Evolutionary conservation across 768 basidiomycete species (phyloP), one percentile per base, ranked within the genome.

Genomic region (Fibroporia radiculosa): DNA sequence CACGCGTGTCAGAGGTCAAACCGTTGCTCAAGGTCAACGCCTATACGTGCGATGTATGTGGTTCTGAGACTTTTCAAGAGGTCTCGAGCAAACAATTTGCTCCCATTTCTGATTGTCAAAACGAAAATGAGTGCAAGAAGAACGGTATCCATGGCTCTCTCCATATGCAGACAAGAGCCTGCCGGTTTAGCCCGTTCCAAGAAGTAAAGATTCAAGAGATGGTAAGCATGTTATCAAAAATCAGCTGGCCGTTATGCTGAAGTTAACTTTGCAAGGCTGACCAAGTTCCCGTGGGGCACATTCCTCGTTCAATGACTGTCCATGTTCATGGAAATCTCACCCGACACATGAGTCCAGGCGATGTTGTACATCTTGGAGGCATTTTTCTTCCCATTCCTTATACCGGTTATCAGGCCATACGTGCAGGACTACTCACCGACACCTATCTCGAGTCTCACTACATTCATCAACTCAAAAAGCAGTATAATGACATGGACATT

Each of bases 201-300:
- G 96, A 99, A 65, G 79, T 96, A 49, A 95, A 95, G 65, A 93
- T 99, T 44, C 96, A 99, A 62, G 96, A 99, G 65, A 95, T 99
- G 93, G 93, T 88, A 47, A 35, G 34, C 6, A 19, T n/a, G 8
- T 10, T 8, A 18, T 18, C 20, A 18, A 26, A 31, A 34, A 34
- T 14, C 16, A 14, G 19, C 29, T 45, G 4, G 14, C 7, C 6
- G 34, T 19, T 8, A 12, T 8, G 8, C 7, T 18, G 20, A 19
- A 6, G 34, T 18, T n/a, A 10, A 35, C 20, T 18, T n/a, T n/a
- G n/a, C n/a, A 44, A 44, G 92, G 88, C 95, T 20, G 95, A 98
- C 58, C 96, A 99, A 82, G 96, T 99, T 1, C 96, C 96, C 19
- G 95, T 99, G 37, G 96, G 96, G 3, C 96, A 99, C 62, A 99